Percentiles rank a stretch among this genome's conserved stretches.
Conservation (phyloP, 192 early-diverging fungal genomes). For the Coemansia guatemalensis region DNA sequence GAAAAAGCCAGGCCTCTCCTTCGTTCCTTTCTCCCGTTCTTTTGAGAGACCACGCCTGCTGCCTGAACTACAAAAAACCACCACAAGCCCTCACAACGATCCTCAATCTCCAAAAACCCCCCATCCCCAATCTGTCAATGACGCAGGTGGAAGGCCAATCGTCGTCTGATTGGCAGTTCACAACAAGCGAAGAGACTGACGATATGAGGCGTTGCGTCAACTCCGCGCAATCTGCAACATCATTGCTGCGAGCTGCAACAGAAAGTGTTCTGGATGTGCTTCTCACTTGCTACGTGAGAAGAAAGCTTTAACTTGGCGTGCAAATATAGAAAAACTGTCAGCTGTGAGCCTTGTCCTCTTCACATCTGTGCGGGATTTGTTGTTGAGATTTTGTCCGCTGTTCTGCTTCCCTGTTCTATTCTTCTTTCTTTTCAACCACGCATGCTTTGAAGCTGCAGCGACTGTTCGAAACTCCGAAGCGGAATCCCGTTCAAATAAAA, state of each 20-base stretch:
- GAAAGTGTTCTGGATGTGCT: no score
- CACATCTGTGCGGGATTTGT: background rate
- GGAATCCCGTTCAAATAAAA: background rate
- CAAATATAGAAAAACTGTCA: no score
- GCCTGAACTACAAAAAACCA: background rate
- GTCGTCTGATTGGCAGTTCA: background rate
- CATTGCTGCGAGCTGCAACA: background rate
- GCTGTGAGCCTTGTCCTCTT: no score
- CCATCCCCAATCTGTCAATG: background rate
- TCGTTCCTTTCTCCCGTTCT: background rate
- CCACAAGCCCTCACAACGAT: background rate
- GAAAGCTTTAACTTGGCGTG: no score
- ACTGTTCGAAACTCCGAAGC: background rate
- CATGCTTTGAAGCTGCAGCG: background rate
- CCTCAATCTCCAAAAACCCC: background rate
- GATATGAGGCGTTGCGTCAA: background rate
- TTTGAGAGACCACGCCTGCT: background rate
- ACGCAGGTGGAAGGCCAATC: background rate
- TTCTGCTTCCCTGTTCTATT: background rate
- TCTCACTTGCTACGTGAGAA: background rate
- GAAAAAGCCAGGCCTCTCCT: conserved; percentile 5
- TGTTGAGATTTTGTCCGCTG: background rate
- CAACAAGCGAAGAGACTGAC: conserved; percentile 5
- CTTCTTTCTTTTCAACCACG: background rate
- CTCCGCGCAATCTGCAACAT: background rate